Evolutionary conservation across 805 yeast genomes (phyloP).

Genomic region (Zygoascus biomembranicola): DNA sequence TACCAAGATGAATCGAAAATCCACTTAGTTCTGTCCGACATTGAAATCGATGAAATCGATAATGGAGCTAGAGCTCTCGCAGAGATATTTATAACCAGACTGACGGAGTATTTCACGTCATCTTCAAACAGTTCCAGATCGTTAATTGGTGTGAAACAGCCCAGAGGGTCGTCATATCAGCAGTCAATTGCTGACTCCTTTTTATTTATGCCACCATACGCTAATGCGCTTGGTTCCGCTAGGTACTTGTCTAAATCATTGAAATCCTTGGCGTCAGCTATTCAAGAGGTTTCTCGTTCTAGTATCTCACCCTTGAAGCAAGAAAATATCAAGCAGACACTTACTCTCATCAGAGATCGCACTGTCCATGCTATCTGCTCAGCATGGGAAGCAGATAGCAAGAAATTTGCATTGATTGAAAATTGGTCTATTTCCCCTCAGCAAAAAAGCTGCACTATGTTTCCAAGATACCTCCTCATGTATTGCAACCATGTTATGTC

Average conservation of each 20-base stretch:
- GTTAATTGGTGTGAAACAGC: not conserved
- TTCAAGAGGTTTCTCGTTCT: conserved; percentile 37
- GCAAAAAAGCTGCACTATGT: conserved; percentile 29
- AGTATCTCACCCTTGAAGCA: conserved; percentile 32
- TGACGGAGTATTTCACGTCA: conserved; percentile 22
- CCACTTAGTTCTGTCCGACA: conserved; percentile 35
- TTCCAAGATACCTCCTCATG: conserved; percentile 32
- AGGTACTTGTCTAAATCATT: conserved; percentile 40
- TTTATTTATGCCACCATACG: conserved; percentile 56
- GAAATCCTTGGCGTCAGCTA: conserved; percentile 32
- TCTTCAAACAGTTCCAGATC: conserved; percentile 1
- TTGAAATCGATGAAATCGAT: conserved; percentile 35
- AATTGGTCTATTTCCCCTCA: conserved; percentile 30
- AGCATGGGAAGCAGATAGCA: conserved; percentile 45
- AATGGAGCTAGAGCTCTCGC: conserved; percentile 34
- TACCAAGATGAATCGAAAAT: conserved; percentile 32
- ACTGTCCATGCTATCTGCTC: conserved; percentile 41
- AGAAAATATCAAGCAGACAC: conserved; percentile 31
- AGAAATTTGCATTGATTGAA: conserved; percentile 31
- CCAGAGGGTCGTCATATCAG: not conserved
- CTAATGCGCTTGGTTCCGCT: conserved; percentile 55
- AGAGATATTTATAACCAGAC: conserved; percentile 22
- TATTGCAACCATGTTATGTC: conserved; percentile 34
- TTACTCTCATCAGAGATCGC: conserved; percentile 34
- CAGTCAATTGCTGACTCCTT: conserved; percentile 20